Base-by-base conservation (phyloP, 352 stramenopile species). In the Phytophthora fragariae region DNA sequence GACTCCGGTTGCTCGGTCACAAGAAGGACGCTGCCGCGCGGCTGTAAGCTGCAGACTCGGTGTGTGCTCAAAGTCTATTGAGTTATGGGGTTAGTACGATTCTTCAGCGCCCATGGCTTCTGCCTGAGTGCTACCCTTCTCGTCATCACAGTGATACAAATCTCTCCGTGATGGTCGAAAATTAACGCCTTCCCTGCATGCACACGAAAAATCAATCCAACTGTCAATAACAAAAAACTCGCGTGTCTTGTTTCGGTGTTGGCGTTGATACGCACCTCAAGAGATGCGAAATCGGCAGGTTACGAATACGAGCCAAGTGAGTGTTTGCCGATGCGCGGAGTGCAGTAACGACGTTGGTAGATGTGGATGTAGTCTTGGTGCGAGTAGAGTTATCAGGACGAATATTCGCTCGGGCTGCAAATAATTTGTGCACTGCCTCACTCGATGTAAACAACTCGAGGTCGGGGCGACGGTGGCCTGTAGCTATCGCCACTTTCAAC, bases 1-100 rank as follows among this genome's bases (percentile, higher is more conserved):
- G 96, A 24, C 82, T 99, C 9, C 84, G 95, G 9, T 73, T 98
- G 19, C 91, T 95, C 54, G 95, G 91, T 3, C 68, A 77, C 75
- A 94, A 94, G 73, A 82, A 82, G 44, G 69, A 82, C 21, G 47
- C 49, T 21, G 33, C 62, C n/a, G 70, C 76, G 33, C 74, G 79
- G 8, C 75, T 88, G 49, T 88, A 77, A 64, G 15, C 9, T 33
- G 53, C 9, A 14, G 8, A 41, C 55, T 10, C 6, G 49, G 9
- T 15, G 39, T 15, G 31, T n/a, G 29, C 29, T 33, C n/a, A 55
- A 29, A 24, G 21, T 65, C 21, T 52, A 52, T 44, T 15, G 35
- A 19, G 19, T 7, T 66, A 11, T 19, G 3, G 9, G 5, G 27
- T 82, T 54, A 83, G 49, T 68, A 82, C 12, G 73, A 85, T 44